Conservation (phyloP, 106 monocot genomes). For the Platanthera zijinensis region DNA sequence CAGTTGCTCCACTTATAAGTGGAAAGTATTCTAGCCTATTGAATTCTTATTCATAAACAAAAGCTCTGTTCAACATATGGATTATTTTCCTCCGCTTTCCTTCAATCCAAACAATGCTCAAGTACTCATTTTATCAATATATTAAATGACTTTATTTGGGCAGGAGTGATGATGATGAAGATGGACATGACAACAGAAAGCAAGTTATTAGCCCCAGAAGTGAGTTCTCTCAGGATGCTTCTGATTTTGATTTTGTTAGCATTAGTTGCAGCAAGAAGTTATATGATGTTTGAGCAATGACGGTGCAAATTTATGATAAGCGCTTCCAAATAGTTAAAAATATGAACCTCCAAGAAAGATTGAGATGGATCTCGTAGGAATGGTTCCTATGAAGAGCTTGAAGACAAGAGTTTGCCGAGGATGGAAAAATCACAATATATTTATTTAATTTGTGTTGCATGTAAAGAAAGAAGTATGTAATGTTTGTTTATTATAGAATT, state of each 20-base stretch:
- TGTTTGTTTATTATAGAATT: too few species aligned
- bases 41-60: conserved; percentile 2
- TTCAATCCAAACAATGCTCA: neutral
- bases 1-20: conserved; percentile 28
- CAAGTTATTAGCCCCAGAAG: conserved; percentile 36
- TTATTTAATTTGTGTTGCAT: too few species aligned
- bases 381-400: too few species aligned
- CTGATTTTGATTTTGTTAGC: conserved; percentile 63
- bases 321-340: too few species aligned
- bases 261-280: conserved; percentile 36
- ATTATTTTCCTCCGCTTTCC: neutral
- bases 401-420: too few species aligned
- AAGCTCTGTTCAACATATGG: neutral
- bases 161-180: conserved; percentile 56
- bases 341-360: too few species aligned
- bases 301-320: too few species aligned
- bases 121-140: neutral
- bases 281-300: neutral
- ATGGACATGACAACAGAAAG: conserved; percentile 35
- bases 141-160: conserved; percentile 12
- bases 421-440: too few species aligned
- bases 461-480: too few species aligned
- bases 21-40: neutral
- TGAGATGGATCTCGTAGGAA: too few species aligned
- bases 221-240: conserved; percentile 45